Evolutionary conservation across 2,329 filamentous ascomycete genomes (phyloP), one percentile per base, ranked within the genome.

Genomic region (Kalmusia sp.): DNA sequence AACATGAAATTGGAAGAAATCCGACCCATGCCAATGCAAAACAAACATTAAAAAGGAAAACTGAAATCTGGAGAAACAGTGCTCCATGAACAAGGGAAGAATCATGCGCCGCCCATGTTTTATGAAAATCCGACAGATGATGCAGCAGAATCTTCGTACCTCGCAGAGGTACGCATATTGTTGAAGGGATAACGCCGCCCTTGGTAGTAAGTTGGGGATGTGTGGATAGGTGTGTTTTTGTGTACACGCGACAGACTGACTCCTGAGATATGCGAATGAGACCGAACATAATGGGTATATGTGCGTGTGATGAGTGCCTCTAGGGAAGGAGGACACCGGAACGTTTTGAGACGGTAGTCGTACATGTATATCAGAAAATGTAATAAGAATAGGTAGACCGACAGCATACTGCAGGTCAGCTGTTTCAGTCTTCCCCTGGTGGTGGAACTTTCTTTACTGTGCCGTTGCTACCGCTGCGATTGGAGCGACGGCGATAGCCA

Each of bases 401-500:
- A 40, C 22, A 49, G 28, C 35, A 35, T 15, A 52, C 35, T 35
- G 48, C 53, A 11, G 38, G 49, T 1, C 53, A 49, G 11, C 51
- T 57, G 22, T 57, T 46, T 9, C 46, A 52, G 15, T 62, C 48
- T 9, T 63, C 55, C 27, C 48, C 66, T 24, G 62, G 58, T 43
- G 69, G 65, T 25, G 70, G 68, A 12, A 80, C 69, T 61, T 80
- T 80, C 64, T 81, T 80, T 61, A 81, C 77, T 6, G 79, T 81
- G 27, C 79, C 78, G 57, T 77, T 79, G 62, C 79, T 81, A 21
- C 78, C 79, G 58, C 78, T 81, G 30, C 79, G 72, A 9, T 70
- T 73, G 31, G 76, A 74, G 72, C 78, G 63, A 62, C 77, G 57
- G 58, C 75, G 62, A 59, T 55, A 38, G 50, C 62, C 28, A 63